A percentile compares a stretch with the other conserved stretches of the same genome.
Conservation (phyloP, 1,284 basidiomycete genomes). For the Puccinia hordei region DNA sequence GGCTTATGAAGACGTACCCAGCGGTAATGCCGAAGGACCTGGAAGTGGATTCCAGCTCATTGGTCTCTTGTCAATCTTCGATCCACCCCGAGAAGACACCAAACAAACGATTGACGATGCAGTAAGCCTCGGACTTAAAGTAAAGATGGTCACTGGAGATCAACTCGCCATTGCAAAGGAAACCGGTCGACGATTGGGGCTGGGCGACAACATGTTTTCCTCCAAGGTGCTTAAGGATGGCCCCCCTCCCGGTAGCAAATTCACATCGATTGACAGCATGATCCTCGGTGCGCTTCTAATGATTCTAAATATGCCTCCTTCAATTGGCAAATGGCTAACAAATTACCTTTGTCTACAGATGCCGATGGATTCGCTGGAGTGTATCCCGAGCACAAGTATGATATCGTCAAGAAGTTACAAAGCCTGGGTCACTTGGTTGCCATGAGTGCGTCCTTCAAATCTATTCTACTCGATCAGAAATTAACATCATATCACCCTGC, state of each 20-base stretch:
- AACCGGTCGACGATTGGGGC: constrained; percentile 92
- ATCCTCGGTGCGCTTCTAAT: constrained; percentile 18
- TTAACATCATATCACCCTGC: not conserved
- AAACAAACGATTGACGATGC: constrained; percentile 99
- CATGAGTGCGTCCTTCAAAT: constrained; percentile 20
- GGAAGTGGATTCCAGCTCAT: constrained; percentile 96
- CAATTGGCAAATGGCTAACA: not conserved
- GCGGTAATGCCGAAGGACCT: constrained; percentile 66
- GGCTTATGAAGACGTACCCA: constrained; percentile 82
- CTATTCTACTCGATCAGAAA: not conserved
- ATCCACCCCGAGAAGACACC: constrained; percentile 62
- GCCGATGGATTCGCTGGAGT: constrained; percentile 91
- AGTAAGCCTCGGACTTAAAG: constrained; percentile 88
- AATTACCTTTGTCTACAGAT: constrained; percentile 64
- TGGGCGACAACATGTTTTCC: constrained; percentile 95
- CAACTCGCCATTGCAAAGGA: constrained; percentile 99
- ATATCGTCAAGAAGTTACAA: constrained; percentile 86
- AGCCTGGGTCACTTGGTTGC: constrained; percentile 64
- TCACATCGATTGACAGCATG: constrained; percentile 83
- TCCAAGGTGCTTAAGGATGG: constrained; percentile 93
- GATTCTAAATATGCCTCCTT: not conserved
- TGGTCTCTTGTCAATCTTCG: constrained; percentile 95
- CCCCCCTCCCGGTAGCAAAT: constrained; percentile 73
- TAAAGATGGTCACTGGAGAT: constrained; percentile 99
- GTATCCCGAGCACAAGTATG: constrained; percentile 67